Evolutionary conservation across 2,329 filamentous ascomycete species (phyloP), one percentile per base, ranked within the genome.

Genomic region (Nakataea oryzae): DNA sequence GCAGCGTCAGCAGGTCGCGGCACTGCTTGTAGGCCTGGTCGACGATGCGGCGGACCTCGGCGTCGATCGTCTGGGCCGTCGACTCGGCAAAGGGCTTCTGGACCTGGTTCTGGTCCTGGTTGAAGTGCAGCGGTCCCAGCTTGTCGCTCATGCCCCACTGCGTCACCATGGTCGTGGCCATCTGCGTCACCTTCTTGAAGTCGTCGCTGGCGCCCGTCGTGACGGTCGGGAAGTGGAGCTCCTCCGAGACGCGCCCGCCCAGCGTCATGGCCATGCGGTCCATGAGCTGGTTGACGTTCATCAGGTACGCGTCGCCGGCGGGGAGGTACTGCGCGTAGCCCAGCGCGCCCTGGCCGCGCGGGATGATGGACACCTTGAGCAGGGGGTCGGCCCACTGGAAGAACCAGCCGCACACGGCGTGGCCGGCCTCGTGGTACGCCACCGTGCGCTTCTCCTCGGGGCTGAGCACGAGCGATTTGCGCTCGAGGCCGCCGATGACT

Each of bases 201-300:
- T 99, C 95, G 74, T 97, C 95, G 61, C 88, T 93, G 26, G 93
- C 95, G 63, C 95, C 95, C 58, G 90, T 95, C 1, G 95, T 99
- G 26, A 99, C 95, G 0, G 92, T 96, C 41, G 95, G 88, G 76
- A 99, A 99, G 77, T 99, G 93, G 9, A 99, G 79, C 75, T 99
- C 95, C 77, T 99, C 95, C 26, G 89, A 95, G 28, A 99, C 90
- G 67, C 95, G 91, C 1, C 95, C 95, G 68, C 93, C 95, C 62
- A 99, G 87, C 2, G 93, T 97, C 95, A 99, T 99, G 66, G 95
- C 95, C 95, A 99, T 99, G 68, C 95, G 92, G 74, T 99, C 95
- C 91, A 97, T 96, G 55, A 99, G 82, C 77, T 99, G 95, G 73
- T 93, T 88, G 66, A 91, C 88, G 71, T 89, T 96, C 93, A 99